Base-by-base conservation (phyloP, 139 green algal species). In the Closterium sp. region DNA sequence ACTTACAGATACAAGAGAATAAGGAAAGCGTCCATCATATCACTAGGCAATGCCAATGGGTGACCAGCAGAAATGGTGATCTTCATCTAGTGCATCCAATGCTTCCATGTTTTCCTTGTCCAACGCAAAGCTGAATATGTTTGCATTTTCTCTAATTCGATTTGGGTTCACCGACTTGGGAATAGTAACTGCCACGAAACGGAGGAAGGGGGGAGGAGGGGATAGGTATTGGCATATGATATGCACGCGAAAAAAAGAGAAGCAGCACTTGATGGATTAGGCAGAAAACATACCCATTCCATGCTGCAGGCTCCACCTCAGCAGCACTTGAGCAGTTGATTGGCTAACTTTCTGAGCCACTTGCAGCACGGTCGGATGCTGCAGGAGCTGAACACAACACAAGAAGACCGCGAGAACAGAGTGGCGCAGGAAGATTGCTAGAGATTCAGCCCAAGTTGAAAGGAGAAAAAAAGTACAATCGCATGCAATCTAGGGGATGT, bases 51-150 rank as follows among this genome's bases (percentile, higher is more conserved):
- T 76, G 16, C 55, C 55, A 28, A 76, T 76, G 55, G 88, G 88
- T 85, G 35, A 86, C 88, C 88, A 91, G 83, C 88, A 91, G 43
- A 91, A 91, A 31, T 91, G 88, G 31, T 33, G 16, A 34, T 90
- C 28, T 30, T 31, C 25, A 87, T 91, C 83, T 23, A 91, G 10
- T 30, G 88, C 21, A 32, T 91, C 88, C 6, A 91, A 31, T 34
- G 88, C 35, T 32, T 30, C 38, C 31, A 91, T 84, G 31, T 87
- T 84, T 30, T 34, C 34, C 16, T 89, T 38, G 28, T 90, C 33
- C 9, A 91, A 85, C 25, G 8, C 33, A 32, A 84, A 91, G 9
- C 3, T n/a, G 8, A 84, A 91, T 31, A 87, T 31, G 28, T 91
- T 23, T 32, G 36, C 35, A 89, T 91, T 91, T 33, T 91, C 88